A percentile compares a stretch with the other conserved stretches of the same genome.
Conservation (phyloP, 2,329 filamentous ascomycete genomes). For the Fulvia fulva region DNA sequence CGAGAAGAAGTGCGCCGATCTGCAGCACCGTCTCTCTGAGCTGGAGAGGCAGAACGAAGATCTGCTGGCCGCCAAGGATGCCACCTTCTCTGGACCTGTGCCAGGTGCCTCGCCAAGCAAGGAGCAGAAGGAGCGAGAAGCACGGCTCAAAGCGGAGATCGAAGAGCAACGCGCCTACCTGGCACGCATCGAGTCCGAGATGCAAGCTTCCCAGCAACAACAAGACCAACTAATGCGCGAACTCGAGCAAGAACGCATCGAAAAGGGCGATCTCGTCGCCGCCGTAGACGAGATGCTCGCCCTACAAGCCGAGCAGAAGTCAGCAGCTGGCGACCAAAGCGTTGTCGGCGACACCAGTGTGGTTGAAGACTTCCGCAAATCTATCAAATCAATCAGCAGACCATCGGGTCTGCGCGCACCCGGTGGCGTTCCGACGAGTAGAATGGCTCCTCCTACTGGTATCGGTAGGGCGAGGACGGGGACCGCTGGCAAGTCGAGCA, state of each 20-base stretch:
- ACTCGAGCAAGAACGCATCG: slow-evolving; percentile 70
- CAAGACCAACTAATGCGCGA: slow-evolving; percentile 65
- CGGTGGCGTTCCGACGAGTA: slow-evolving; percentile 42
- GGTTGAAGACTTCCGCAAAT: slow-evolving; percentile 52
- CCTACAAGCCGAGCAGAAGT: slow-evolving; percentile 51
- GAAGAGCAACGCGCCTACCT: slow-evolving; percentile 69
- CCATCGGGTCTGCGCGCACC: slow-evolving; percentile 60
- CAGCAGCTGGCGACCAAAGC: slow-evolving; percentile 36
- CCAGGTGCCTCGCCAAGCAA: slow-evolving; percentile 6
- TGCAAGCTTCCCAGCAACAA: slow-evolving; percentile 65
- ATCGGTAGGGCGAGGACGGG: slow-evolving; percentile 28
- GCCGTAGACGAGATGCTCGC: slow-evolving; percentile 80
- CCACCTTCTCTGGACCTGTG: slow-evolving; percentile 57
- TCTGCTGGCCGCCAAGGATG: slow-evolving; percentile 62
- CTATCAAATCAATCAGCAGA: slow-evolving; percentile 55
- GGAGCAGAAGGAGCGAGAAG: slow-evolving; percentile 25
- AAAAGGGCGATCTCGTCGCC: slow-evolving; percentile 78
- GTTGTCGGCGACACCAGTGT: slow-evolving; percentile 38
- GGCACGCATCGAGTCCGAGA: slow-evolving; percentile 68
- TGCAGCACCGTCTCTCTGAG: slow-evolving; percentile 67
- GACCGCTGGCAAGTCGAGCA: slow-evolving; percentile 58
- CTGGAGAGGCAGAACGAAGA: slow-evolving; percentile 71
- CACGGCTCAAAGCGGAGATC: slow-evolving; percentile 43
- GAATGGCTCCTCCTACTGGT: slow-evolving; percentile 36
- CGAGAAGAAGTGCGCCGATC: slow-evolving; percentile 80